Evolutionary conservation across 2,329 filamentous ascomycete species (phyloP).

Genomic region (Zymoseptoria crescenta): DNA sequence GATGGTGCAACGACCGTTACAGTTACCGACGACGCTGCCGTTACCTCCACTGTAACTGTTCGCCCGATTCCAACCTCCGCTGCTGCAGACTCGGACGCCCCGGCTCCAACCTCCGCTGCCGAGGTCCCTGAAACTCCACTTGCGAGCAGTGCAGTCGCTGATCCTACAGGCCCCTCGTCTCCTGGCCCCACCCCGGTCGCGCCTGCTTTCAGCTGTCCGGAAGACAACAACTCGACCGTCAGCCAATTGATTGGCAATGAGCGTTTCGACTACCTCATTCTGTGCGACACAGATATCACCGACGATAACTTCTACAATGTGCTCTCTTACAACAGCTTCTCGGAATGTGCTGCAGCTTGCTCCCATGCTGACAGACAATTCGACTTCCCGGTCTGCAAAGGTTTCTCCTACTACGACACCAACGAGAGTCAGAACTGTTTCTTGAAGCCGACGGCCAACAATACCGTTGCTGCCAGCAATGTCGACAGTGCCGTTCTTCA

Average conservation of each 20-base stretch:
- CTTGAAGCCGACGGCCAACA: constrained; percentile 24
- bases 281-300: constrained; percentile 27
- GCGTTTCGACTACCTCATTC: constrained; percentile 28
- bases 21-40: constrained; percentile 16
- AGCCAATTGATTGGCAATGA: constrained; percentile 27
- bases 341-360: constrained; percentile 29
- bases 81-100: background rate
- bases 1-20: constrained; percentile 1
- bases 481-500: constrained; percentile 26
- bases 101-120: background rate
- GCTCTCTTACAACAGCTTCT: constrained; percentile 23
- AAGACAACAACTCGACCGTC: constrained; percentile 25
- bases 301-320: constrained; percentile 20
- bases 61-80: background rate
- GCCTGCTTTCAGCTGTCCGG: constrained; percentile 26
- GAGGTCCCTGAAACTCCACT: background rate
- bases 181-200: constrained; percentile 21
- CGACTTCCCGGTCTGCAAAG: constrained; percentile 26
- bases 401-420: constrained; percentile 24
- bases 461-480: constrained; percentile 18
- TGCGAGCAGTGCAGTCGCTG: constrained; percentile 1
- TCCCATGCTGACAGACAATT: constrained; percentile 25
- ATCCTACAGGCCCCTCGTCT: background rate
- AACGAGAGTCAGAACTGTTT: constrained; percentile 26
- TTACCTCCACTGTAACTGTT: constrained; percentile 15